These are phyloP conservation scores for Senecio squalidus DNA, from an alignment of 140 eudicot genomes.

Conservation along the genomic window DNA sequence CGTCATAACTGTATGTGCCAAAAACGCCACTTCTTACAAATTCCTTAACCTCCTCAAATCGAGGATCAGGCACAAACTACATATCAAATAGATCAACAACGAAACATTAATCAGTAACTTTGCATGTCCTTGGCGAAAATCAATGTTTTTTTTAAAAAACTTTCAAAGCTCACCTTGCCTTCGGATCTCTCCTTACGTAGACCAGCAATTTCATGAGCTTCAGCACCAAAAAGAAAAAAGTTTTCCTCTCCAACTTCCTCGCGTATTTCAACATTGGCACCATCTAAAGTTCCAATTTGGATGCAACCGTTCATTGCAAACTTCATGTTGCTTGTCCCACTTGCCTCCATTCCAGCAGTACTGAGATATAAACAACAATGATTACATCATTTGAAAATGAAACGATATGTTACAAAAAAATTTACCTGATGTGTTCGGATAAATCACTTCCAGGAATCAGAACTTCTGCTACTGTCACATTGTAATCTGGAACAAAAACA, in stretches of 20 bases:
- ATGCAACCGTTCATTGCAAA: constrained; percentile 95
- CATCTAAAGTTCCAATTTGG: constrained; percentile 85
- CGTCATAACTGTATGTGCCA: constrained; percentile 61
- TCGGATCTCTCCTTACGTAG: constrained; percentile 74
- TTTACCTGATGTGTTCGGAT: constrained; percentile 87
- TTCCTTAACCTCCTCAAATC: constrained; percentile 81
- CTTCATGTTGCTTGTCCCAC: constrained; percentile 99
- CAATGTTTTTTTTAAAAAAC: neutral
- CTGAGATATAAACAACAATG: constrained; percentile 25
- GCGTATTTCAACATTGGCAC: constrained; percentile 94
- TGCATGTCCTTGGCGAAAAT: neutral
- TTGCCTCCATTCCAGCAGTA: constrained; percentile 99
- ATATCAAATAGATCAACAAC: constrained; percentile 7
- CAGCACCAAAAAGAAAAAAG: constrained; percentile 87
- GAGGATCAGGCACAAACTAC: constrained; percentile 88
- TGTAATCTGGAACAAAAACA: constrained; percentile 93
- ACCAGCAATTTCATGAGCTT: constrained; percentile 77
- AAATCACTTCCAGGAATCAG: constrained; percentile 94
- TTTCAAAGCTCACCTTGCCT: constrained; percentile 57
- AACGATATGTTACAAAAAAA: neutral
- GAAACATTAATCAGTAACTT: neutral
- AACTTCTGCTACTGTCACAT: constrained; percentile 92
- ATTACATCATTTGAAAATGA: constrained; percentile 2
- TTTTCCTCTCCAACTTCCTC: constrained; percentile 90
- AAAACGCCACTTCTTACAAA: constrained; percentile 84